Evolutionary conservation across 805 yeast species (phyloP).

Genomic region (Kodamaea neixiangensis): DNA sequence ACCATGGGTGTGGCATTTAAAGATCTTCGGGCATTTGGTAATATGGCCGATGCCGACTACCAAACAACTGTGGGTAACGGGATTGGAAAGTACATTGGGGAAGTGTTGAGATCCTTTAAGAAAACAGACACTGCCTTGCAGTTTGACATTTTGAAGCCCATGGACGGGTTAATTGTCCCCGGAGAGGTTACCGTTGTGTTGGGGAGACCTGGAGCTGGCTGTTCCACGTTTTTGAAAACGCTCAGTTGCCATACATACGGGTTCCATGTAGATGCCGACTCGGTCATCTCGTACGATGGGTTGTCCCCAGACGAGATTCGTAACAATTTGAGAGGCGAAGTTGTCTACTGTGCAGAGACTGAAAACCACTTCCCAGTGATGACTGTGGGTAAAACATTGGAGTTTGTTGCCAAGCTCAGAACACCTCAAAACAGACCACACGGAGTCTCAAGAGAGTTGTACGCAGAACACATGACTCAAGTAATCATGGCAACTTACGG

Average conservation of each 20-base stretch:
- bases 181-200: constrained; percentile 71
- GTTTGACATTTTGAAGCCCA: constrained; percentile 60
- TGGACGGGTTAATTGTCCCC: constrained; percentile 63
- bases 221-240: constrained; percentile 65
- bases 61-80: constrained; percentile 16
- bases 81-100: constrained; percentile 9
- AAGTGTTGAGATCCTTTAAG: constrained; percentile 6
- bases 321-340: constrained; percentile 64
- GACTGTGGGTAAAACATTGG: constrained; percentile 65
- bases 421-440: constrained; percentile 62
- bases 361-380: constrained; percentile 70
- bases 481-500: constrained; percentile 50
- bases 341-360: constrained; percentile 67
- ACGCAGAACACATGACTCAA: constrained; percentile 43
- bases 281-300: constrained; percentile 56
- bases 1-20: constrained; percentile 17
- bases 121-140: constrained; percentile 15
- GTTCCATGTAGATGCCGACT: constrained; percentile 48
- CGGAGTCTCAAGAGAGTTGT: constrained; percentile 46
- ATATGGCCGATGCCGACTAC: constrained; percentile 16
- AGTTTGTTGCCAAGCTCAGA: constrained; percentile 60
- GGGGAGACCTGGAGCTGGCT: constrained; percentile 85
- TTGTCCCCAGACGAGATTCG: constrained; percentile 51
- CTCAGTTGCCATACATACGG: constrained; percentile 68
- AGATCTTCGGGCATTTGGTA: constrained; percentile 16